phyloP scores from a whole-genome alignment of 306 rosid genomes.

The Gynostemma pentaphyllum region DNA sequence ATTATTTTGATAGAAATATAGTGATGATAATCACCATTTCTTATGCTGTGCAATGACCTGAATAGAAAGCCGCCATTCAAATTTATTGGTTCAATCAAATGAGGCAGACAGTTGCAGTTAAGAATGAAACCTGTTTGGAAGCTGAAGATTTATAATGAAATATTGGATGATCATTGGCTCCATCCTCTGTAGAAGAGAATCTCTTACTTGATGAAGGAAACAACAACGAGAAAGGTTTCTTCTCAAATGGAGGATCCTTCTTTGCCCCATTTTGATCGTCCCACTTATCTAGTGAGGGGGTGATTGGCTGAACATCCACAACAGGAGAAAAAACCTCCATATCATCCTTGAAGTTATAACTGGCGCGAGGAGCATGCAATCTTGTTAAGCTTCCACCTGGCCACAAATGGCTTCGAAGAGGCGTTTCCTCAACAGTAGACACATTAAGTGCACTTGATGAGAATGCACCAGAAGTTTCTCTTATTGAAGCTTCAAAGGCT shows the following conservation, averaged over 20 bases:
- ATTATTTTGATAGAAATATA: too few relatives aligned
- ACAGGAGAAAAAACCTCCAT: conserved; percentile 98
- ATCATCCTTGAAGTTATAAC: conserved; percentile 86
- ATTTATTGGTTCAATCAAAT: neutral
- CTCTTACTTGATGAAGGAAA: conserved; percentile 69
- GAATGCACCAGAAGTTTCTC: conserved; percentile 38
- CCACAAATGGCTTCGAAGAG: conserved; percentile 62
- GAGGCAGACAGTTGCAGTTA: neutral
- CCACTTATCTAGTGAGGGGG: conserved; percentile 73
- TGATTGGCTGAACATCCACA: conserved; percentile 93
- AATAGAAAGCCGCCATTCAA: neutral
- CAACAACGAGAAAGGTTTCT: conserved; percentile 49
- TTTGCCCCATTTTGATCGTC: conserved; percentile 62
- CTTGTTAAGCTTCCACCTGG: conserved; percentile 66
- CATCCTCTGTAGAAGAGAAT: conserved; percentile 57
- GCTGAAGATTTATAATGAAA: conserved; percentile 70
- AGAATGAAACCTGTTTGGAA: conserved; percentile 54
- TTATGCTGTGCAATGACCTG: neutral
- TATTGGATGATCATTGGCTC: conserved; percentile 56
- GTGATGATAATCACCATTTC: conserved; percentile 3
- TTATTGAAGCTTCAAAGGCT: conserved; percentile 40
- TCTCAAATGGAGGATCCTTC: conserved; percentile 65
- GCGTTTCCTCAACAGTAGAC: conserved; percentile 66
- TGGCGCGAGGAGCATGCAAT: conserved; percentile 69
- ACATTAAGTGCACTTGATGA: conserved; percentile 33